Conservation (phyloP, 2,329 filamentous ascomycete species). For the Cladosporium velox region DNA sequence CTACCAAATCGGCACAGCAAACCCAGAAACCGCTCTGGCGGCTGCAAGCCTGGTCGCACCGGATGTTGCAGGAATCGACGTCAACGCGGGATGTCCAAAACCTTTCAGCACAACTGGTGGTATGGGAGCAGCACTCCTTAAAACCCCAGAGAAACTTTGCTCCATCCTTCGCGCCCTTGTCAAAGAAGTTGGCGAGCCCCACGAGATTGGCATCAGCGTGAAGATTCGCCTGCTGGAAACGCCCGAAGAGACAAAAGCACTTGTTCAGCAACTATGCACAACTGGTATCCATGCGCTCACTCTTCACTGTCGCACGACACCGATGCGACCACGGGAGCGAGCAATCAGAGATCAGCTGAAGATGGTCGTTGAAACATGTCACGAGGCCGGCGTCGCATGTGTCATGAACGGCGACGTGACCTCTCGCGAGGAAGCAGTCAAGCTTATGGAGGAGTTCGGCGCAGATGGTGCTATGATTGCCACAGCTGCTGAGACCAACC, state of each 20-base stretch:
- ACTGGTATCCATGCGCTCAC: constrained; percentile 93
- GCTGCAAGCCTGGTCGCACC: constrained; percentile 80
- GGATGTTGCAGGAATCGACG: constrained; percentile 91
- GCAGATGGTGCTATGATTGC: constrained; percentile 98
- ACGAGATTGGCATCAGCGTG: constrained; percentile 90
- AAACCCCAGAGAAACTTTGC: constrained; percentile 79
- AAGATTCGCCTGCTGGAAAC: constrained; percentile 90
- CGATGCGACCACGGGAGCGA: constrained; percentile 87
- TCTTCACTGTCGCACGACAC: constrained; percentile 91
- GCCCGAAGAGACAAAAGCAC: constrained; percentile 69
- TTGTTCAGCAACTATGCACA: constrained; percentile 75
- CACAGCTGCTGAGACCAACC: constrained; percentile 85
- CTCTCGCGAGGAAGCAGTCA: constrained; percentile 68
- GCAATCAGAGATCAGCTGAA: constrained; percentile 83
- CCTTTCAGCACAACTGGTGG: constrained; percentile 90
- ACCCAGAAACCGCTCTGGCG: constrained; percentile 77
- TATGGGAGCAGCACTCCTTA: constrained; percentile 91
- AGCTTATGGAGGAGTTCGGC: constrained; percentile 74
- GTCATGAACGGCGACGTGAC: constrained; percentile 94
- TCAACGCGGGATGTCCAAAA: constrained; percentile 98
- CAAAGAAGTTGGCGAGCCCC: constrained; percentile 71
- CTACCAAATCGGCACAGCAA: constrained; percentile 89
- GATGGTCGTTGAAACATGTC: constrained; percentile 81
- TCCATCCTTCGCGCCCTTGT: constrained; percentile 84
- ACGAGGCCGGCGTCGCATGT: constrained; percentile 83